Percentiles rank a stretch among this genome's conserved stretches.
These are phyloP conservation scores for Rubus idaeus DNA, from an alignment of 306 rosid species.

Conservation along the genomic window DNA sequence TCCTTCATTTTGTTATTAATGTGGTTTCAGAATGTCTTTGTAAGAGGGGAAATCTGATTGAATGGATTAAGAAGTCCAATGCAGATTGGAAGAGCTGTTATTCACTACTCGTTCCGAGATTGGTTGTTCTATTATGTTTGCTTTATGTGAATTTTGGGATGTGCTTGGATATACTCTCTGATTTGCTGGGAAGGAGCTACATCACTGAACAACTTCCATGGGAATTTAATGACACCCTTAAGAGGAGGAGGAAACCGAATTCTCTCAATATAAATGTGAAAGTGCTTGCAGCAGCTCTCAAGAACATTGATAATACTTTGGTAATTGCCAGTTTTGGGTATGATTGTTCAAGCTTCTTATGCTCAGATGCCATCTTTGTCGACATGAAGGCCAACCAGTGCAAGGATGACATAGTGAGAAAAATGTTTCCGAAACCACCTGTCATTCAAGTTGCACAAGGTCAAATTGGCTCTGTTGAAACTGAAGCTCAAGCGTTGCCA, in stretches of 20 bases:
- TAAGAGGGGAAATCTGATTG: background rate
- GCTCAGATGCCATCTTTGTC: constrained; percentile 42
- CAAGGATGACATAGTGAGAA: constrained; percentile 20
- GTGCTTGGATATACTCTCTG: constrained; percentile 17
- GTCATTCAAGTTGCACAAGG: constrained; percentile 7
- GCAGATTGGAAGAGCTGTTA: constrained; percentile 14
- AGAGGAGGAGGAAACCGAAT: constrained; percentile 8
- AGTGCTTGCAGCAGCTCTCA: constrained; percentile 47
- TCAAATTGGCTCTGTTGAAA: constrained; percentile 7
- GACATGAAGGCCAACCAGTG: constrained; percentile 30
- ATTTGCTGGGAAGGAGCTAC: constrained; percentile 26
- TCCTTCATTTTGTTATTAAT: constrained; percentile 9
- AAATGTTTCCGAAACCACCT: constrained; percentile 27
- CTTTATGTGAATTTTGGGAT: constrained; percentile 41
- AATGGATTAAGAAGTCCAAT: constrained; percentile 39
- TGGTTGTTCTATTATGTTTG: constrained; percentile 43
- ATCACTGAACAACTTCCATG: constrained; percentile 27
- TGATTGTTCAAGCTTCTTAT: constrained; percentile 2
- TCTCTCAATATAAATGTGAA: constrained; percentile 11
- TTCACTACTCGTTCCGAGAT: constrained; percentile 41
- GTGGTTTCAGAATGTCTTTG: constrained; percentile 29
- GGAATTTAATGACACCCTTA: constrained; percentile 33
- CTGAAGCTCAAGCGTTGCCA: background rate
- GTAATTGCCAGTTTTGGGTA: constrained; percentile 36
- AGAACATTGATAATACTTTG: constrained; percentile 42